phyloP scores from a whole-genome alignment of 2,329 filamentous ascomycete genomes.

The Arachnomyces sp. region DNA sequence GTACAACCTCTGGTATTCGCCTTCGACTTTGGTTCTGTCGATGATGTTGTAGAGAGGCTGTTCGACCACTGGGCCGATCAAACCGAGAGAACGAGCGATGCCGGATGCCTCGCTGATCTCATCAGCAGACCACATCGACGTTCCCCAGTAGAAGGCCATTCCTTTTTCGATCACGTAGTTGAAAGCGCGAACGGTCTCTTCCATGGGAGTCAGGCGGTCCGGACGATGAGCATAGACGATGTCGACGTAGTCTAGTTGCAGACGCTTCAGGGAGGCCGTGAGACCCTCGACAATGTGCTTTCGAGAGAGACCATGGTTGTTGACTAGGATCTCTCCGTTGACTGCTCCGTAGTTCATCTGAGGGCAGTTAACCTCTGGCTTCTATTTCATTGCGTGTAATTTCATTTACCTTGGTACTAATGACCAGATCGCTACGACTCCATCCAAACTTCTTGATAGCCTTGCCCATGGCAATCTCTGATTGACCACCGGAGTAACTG shows the following conservation, averaged over 20 bases:
- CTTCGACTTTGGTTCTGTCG: conserved; percentile 54
- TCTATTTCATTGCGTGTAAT: conserved; percentile 13
- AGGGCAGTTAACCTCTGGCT: conserved; percentile 4
- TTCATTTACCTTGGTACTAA: conserved; percentile 26
- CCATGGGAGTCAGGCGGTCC: conserved; percentile 60
- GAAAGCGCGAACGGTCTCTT: conserved; percentile 65
- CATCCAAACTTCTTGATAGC: conserved; percentile 51
- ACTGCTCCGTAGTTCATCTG: conserved; percentile 57
- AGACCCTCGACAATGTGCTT: conserved; percentile 65
- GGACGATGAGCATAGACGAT: conserved; percentile 65
- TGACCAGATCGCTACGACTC: conserved; percentile 47
- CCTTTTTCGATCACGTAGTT: conserved; percentile 63
- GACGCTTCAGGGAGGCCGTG: conserved; percentile 51
- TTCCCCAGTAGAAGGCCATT: conserved; percentile 65
- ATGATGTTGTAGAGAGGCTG: conserved; percentile 63
- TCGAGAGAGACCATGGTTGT: conserved; percentile 61
- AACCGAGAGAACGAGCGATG: conserved; percentile 51
- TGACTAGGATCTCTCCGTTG: conserved; percentile 55
- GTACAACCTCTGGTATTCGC: conserved; percentile 55
- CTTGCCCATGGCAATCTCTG: conserved; percentile 48
- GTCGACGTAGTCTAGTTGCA: conserved; percentile 62
- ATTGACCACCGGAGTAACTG: conserved; percentile 45
- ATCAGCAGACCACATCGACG: conserved; percentile 60
- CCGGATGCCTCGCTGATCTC: conserved; percentile 60
- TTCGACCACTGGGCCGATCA: conserved; percentile 48